phyloP scores from a whole-genome alignment of 306 rosid genomes.

The Malus sieversii region DNA sequence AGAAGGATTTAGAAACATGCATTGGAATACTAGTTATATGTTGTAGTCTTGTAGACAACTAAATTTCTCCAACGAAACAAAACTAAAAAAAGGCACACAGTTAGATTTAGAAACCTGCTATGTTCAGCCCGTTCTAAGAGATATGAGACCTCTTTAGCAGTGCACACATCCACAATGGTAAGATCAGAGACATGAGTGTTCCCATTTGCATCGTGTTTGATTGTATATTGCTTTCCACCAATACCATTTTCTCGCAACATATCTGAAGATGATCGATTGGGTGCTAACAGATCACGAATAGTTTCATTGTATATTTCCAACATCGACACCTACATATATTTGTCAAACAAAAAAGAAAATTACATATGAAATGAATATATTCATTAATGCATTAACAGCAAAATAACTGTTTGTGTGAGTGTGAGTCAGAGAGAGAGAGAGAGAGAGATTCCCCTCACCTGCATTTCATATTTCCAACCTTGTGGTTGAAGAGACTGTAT shows the following conservation, averaged over 20 bases:
- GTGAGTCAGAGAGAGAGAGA: background rate
- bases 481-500: slow-evolving; percentile 67
- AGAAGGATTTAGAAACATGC: background rate
- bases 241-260: slow-evolving; percentile 51
- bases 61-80: background rate
- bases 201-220: slow-evolving; percentile 79
- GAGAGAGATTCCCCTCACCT: slow-evolving; percentile 42
- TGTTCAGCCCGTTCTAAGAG: slow-evolving; percentile 80
- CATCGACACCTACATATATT: slow-evolving; percentile 68
- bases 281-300: slow-evolving; percentile 69
- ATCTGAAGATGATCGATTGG: slow-evolving; percentile 49
- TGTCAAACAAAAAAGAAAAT: slow-evolving; percentile 8
- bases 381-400: background rate
- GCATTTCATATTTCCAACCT: slow-evolving; percentile 99
- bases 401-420: background rate
- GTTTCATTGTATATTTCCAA: slow-evolving; percentile 95
- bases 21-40: background rate
- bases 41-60: background rate
- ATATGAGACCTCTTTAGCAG: slow-evolving; percentile 80
- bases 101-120: slow-evolving; percentile 54
- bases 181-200: slow-evolving; percentile 86
- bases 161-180: slow-evolving; percentile 77
- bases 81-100: background rate
- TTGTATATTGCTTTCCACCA: slow-evolving; percentile 75
- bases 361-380: background rate